Percentiles rank a stretch among this genome's conserved stretches.
phyloP scores from a whole-genome alignment of 1,284 basidiomycete species.

The Ceratorhiza oryzae-sativae region DNA sequence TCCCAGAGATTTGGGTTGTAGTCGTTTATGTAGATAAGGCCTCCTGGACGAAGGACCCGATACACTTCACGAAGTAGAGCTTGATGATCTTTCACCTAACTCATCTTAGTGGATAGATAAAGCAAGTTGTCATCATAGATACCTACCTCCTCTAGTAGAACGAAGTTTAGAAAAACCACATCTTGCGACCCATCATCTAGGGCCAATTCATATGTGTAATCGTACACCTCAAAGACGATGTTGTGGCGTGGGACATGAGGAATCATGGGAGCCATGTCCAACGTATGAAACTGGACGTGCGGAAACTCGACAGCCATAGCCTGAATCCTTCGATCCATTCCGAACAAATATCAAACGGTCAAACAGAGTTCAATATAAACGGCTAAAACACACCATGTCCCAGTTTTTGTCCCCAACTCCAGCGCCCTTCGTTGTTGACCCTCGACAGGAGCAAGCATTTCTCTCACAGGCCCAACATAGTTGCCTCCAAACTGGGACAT shows the following conservation, averaged over 20 bases:
- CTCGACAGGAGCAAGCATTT: background rate
- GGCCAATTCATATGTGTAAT: background rate
- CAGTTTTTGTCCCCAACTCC: background rate
- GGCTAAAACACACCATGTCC: background rate
- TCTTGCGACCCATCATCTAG: conserved; percentile 10
- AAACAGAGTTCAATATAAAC: no score
- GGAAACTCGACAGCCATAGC: conserved; percentile 18
- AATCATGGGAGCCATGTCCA: background rate
- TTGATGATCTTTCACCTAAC: no score
- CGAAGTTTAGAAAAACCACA: background rate
- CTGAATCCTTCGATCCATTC: background rate
- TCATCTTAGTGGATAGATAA: no score
- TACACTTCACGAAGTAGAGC: no score
- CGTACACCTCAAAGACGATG: conserved; percentile 2
- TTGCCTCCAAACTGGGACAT: background rate
- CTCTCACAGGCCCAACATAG: background rate
- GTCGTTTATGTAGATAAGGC: no score
- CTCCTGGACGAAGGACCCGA: no score
- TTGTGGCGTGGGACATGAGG: conserved; percentile 1
- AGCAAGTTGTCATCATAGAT: no score
- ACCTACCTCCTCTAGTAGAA: background rate
- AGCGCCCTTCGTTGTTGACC: background rate
- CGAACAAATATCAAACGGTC: no score
- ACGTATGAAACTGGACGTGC: conserved; percentile 3
- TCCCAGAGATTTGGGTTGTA: no score